Evolutionary conservation across 1,139 yeast species (phyloP), one percentile per base, ranked within the genome.

Genomic region (Candida buenavistaensis): DNA sequence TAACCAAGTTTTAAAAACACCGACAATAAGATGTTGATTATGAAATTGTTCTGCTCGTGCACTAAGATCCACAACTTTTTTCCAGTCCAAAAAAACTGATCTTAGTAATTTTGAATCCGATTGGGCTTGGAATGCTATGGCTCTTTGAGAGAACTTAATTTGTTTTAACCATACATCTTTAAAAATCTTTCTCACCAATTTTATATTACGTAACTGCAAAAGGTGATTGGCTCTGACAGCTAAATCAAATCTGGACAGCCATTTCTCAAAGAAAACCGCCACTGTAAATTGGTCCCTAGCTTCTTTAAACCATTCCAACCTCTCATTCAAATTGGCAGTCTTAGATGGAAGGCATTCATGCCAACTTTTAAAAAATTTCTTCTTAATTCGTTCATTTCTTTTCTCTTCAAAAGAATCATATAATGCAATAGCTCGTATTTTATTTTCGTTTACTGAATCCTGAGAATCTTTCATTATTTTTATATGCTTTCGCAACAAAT

Each of bases 31-130:
- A 13, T 23, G 43, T 11, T 21, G 28, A n/a, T 46, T 35, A 22
- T 29, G 14, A 30, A 46, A 46, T 1, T 19, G 26, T n/a, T 41
- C 37, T 7, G 59, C 55, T 9, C 25, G 20, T 6, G 20, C 16
- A 11, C 36, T 28, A 13, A 33, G 36, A 3, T 39, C 32, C 15
- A 33, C 35, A 14, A 34, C 32, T 1, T 38, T 36, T 14, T 36
- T 39, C 64, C 62, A 57, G n/a, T 33, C 26, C 3, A 26, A 15
- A 15, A 54, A 43, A 7, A 33, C 23, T 2, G 24, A 6, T 17
- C 17, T 30, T n/a, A 8, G 10, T 9, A 24, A 11, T 23, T 4
- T 29, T 5, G 11, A 3, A 10, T 10, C 20, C 16, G 14, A 11
- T n/a, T 17, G 16, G 20, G 17, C 25, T 40, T 43, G 19, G 47